Base-by-base conservation (phyloP, 208 protist genomes). In the Trypanosoma vivax region DNA sequence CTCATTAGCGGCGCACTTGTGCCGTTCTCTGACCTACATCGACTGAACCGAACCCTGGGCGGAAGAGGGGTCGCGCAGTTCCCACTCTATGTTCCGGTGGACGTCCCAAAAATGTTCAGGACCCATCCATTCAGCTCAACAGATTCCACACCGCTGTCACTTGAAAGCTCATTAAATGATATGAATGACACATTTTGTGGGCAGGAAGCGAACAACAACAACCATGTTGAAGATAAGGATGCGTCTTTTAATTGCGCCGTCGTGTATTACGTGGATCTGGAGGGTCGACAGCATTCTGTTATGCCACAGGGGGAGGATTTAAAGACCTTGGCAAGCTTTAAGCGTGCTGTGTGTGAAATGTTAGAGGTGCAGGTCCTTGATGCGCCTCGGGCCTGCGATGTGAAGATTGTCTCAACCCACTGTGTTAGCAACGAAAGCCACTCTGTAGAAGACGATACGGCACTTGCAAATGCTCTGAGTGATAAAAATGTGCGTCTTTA, bases 1-100 rank as follows among this genome's bases (percentile, higher is more conserved):
- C 61, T 84, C 27, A 16, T 69, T 14, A 50, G 68, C 18, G 68
- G 65, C 27, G 60, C 65, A 25, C 48, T 84, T 5, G 47, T 79
- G 37, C 62, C 76, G 13, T 19, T 61, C 28, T 14, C 10, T 0
- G 55, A 65, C 38, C 57, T 85, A 50, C 33, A 48, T 39, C 60
- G 61, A 43, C 37, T 61, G 19, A 77, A 79, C 39, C 18, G n/a
- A n/a, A n/a, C n/a, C n/a, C n/a, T n/a, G n/a, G n/a, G n/a, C n/a
- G n/a, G n/a, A n/a, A n/a, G n/a, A n/a, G n/a, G n/a, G n/a, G n/a
- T n/a, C n/a, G n/a, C n/a, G n/a, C n/a, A n/a, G n/a, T n/a, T 13
- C 33, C 33, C 33, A n/a, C 33, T n/a, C 10, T 37, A n/a, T 37
- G 33, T 13, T 37, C 10, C 13, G 33, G 33, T 37, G 7, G 13